Evolutionary conservation across 257 asterid genomes (phyloP).

Genomic region (Datura wrightii): DNA sequence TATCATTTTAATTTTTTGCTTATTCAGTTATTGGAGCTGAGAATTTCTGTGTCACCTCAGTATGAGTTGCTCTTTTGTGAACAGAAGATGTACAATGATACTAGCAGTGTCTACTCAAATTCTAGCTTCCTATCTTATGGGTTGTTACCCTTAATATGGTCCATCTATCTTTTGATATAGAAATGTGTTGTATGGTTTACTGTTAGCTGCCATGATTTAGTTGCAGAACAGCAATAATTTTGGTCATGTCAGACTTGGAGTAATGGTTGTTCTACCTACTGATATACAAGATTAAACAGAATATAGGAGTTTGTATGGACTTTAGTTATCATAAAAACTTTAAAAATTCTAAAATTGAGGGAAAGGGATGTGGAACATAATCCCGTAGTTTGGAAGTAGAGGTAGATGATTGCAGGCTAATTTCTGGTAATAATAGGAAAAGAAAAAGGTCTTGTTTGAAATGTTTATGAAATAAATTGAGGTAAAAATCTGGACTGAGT

Average conservation of each 20-base stretch:
- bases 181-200: constrained; percentile 16
- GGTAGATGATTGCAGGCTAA: neutral
- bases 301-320: neutral
- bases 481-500: neutral
- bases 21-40: constrained; percentile 8
- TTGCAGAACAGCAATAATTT: neutral
- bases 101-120: neutral
- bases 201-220: neutral
- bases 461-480: neutral
- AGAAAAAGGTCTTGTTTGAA: neutral
- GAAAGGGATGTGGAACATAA: neutral
- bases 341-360: neutral
- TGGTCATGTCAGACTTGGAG: neutral
- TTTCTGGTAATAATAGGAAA: neutral
- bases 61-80: neutral
- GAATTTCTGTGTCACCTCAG: constrained; percentile 16
- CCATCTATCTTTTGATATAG: neutral
- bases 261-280: neutral
- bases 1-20: constrained; percentile 34
- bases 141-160: neutral
- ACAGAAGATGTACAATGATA: neutral
- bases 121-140: neutral
- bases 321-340: neutral
- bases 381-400: neutral
- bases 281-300: neutral